Evolutionary conservation across 805 yeast genomes (phyloP), one percentile per base, ranked within the genome.

Genomic region (Candida ficus): DNA sequence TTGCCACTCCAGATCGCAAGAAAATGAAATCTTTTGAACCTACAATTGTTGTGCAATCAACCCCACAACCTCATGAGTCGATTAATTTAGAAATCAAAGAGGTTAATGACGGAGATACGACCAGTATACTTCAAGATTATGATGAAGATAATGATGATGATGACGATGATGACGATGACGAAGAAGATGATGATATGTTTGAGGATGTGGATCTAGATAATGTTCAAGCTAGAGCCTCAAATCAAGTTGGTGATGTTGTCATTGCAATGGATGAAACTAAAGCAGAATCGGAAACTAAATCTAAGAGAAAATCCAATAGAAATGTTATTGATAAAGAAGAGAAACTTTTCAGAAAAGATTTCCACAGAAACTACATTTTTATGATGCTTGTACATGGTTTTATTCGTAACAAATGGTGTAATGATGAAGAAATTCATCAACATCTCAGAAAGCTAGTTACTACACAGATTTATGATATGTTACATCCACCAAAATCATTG

Each of bases 341-440:
- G 53, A 63, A 84, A 14, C 50, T 52, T 1, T 60, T 58, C 33
- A 62, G 97, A 16, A 66, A 68, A 35, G 47, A 58, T 0, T 58
- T 78, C 8, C 97, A 90, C 56, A 71, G 76, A 60, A 48, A 74
- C 38, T 73, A 76, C 43, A 49, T 91, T 3, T 64, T 75, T 13
- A 60, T 72, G 19, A 74, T 87, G 76, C 59, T 84, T 39, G 56
- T 72, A 2, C 95, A 86, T 56, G 93, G 89, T 0, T 67, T 68
- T 0, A 52, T 76, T 3, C 70, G 95, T 20, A 91, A 90, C 56
- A 49, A 62, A 7, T 90, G 96, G 96, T 73, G 88, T 45, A 76
- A 75, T 43, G 75, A 77, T 45, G 52, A 56, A 1, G 44, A 47
- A 3, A 53, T 85, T 0, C 66, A 70, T 14, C 39, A 49, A 14